Evolutionary conservation across 768 basidiomycete species (phyloP).

Genomic region (Suillus tomentosus): DNA sequence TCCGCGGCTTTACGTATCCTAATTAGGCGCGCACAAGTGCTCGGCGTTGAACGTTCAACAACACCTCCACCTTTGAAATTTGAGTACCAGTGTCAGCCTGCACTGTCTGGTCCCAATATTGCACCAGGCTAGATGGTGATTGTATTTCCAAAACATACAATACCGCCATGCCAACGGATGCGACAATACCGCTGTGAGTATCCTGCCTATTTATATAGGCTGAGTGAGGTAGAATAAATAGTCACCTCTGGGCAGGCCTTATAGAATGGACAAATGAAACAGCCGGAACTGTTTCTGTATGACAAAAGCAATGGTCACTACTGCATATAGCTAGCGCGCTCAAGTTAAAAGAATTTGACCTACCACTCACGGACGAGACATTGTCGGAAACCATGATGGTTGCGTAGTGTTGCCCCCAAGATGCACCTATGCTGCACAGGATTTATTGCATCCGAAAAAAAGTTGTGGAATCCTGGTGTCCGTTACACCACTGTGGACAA

Average conservation of each 20-base stretch:
- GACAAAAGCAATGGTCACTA: neutral
- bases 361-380: neutral
- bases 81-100: no score
- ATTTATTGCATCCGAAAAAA: neutral
- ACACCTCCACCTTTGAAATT: neutral
- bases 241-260: neutral
- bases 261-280: neutral
- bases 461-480: neutral
- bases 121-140: neutral
- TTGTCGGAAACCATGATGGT: neutral
- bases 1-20: neutral
- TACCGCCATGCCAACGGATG: constrained; percentile 7
- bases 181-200: neutral
- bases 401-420: neutral
- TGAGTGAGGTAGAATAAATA: neutral
- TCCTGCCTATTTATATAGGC: neutral
- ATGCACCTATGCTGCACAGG: neutral
- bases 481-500: neutral
- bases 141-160: neutral
- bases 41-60: no score
- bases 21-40: no score
- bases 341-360: neutral
- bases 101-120: no score
- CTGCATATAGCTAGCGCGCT: neutral
- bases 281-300: neutral